These are phyloP conservation scores for Coemansia sp. DNA, from an alignment of 371 early-diverging fungal genomes.

Conservation along the genomic window DNA sequence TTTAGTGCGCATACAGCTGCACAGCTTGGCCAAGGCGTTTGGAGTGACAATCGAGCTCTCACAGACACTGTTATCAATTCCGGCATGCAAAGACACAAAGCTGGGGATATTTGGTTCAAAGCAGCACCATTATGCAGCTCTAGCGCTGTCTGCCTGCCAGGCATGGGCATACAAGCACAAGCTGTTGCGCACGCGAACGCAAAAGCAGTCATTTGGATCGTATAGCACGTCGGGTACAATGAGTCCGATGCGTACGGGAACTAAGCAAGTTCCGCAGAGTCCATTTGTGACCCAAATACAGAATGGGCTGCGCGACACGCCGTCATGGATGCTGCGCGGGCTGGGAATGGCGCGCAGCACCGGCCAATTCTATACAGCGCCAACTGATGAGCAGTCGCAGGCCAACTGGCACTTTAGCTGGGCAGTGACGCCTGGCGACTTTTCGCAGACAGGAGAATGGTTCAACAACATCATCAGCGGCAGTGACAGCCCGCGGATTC, in stretches of 20 bases:
- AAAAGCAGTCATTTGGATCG: slow-evolving; percentile 22
- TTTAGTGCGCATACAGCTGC: slow-evolving; percentile 35
- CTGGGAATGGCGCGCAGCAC: slow-evolving; percentile 24
- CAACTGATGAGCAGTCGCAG: not conserved
- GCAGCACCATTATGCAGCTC: slow-evolving; percentile 33
- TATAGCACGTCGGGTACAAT: slow-evolving; percentile 14
- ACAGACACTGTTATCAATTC: slow-evolving; percentile 18
- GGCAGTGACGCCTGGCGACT: slow-evolving; percentile 45
- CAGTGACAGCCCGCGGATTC: slow-evolving; percentile 14
- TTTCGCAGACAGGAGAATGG: slow-evolving; percentile 35
- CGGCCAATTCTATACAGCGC: slow-evolving; percentile 27
- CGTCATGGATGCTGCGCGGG: slow-evolving; percentile 47
- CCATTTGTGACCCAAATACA: slow-evolving; percentile 17
- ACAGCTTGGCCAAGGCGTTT: slow-evolving; percentile 18
- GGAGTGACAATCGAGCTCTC: slow-evolving; percentile 32
- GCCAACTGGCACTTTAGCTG: slow-evolving; percentile 44
- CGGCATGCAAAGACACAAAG: slow-evolving; percentile 19
- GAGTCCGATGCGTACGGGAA: slow-evolving; percentile 18
- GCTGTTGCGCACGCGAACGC: slow-evolving; percentile 29
- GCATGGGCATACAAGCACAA: slow-evolving; percentile 36
- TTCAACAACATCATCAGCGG: slow-evolving; percentile 10
- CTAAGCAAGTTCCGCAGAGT: slow-evolving; percentile 17
- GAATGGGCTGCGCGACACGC: slow-evolving; percentile 21
- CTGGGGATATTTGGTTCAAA: slow-evolving; percentile 32
- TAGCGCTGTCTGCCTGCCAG: slow-evolving; percentile 42